Conservation (phyloP, 305 asterid species). For the Euphrasia arctica region DNA sequence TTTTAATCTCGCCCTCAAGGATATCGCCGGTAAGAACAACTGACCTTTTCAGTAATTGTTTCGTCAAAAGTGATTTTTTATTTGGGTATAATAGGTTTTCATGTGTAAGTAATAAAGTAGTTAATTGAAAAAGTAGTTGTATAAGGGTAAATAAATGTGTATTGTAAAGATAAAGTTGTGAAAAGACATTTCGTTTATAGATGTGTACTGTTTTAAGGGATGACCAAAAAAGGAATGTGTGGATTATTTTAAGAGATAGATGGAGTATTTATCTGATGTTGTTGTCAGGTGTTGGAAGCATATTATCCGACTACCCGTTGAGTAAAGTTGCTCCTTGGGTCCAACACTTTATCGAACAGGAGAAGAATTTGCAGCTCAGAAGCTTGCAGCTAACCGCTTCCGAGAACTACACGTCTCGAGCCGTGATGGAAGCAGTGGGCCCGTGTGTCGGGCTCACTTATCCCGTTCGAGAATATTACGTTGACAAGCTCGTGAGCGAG, state of each 20-base stretch:
- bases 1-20: constrained; percentile 68
- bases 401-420: constrained; percentile 94
- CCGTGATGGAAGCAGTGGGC: constrained; percentile 99
- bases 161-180: no score
- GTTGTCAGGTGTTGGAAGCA: constrained; percentile 48
- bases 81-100: no score
- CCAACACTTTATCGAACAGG: constrained; percentile 56
- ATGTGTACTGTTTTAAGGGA: no score
- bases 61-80: no score
- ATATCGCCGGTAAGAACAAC: constrained; percentile 58
- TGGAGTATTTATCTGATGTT: not conserved
- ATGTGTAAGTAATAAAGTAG: no score
- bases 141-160: no score
- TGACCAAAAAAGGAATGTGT: no score
- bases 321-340: constrained; percentile 77
- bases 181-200: no score
- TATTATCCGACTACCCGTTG: constrained; percentile 58
- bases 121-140: no score
- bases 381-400: constrained; percentile 94
- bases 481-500: constrained; percentile 81
- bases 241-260: no score
- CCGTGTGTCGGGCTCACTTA: constrained; percentile 56
- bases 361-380: constrained; percentile 87
- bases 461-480: constrained; percentile 28
- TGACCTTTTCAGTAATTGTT: not conserved